phyloP scores from a whole-genome alignment of 768 basidiomycete genomes.

The Lyophyllum atratum region DNA sequence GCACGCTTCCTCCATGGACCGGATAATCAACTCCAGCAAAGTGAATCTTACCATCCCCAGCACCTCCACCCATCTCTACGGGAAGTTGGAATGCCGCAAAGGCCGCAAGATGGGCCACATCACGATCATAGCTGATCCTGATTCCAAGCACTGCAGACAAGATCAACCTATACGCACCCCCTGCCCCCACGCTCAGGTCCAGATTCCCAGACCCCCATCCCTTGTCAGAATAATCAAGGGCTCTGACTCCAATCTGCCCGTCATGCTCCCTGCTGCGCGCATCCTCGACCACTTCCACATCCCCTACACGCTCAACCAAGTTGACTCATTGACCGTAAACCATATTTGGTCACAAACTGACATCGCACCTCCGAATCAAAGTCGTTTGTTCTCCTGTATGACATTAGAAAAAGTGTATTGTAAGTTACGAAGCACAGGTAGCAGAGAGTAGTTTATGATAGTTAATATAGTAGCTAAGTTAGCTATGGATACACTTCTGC shows the following conservation, averaged over 20 bases:
- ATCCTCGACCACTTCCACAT: constrained; percentile 82
- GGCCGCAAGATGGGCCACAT: constrained; percentile 99
- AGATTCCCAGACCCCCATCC: constrained; percentile 68
- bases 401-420: no score
- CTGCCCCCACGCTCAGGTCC: constrained; percentile 40
- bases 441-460: no score
- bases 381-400: no score
- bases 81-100: constrained; percentile 84
- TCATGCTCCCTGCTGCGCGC: constrained; percentile 86
- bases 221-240: constrained; percentile 97
- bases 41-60: constrained; percentile 72
- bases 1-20: constrained; percentile 63
- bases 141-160: constrained; percentile 58
- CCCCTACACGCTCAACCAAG: no score
- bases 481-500: no score
- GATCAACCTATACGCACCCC: constrained; percentile 53
- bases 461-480: no score
- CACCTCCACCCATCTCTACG: constrained; percentile 86
- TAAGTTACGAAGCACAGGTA: no score
- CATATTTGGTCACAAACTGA: no score
- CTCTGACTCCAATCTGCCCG: constrained; percentile 95
- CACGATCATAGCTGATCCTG: constrained; percentile 82
- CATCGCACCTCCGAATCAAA: no score
- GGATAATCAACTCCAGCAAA: constrained; percentile 57
- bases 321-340: no score